Conservation (phyloP, 306 rosid species). For the Cicer yamashitae region DNA sequence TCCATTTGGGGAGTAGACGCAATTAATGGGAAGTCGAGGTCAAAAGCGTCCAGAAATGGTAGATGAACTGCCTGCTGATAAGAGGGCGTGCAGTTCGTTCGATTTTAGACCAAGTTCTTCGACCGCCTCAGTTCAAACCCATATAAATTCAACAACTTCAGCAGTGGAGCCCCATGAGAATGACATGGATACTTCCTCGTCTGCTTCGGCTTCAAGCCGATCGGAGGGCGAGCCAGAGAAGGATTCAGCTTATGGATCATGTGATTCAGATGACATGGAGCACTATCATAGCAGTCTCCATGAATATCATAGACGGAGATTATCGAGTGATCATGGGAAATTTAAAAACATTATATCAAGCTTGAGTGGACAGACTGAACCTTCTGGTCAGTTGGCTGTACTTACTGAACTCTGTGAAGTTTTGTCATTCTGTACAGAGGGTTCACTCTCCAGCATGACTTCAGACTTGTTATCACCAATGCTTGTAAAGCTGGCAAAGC, state of each 20-base stretch:
- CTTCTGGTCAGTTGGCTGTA: constrained; percentile 69
- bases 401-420: constrained; percentile 91
- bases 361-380: constrained; percentile 70
- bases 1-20: constrained; percentile 42
- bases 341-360: constrained; percentile 71
- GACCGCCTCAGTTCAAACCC: constrained; percentile 68
- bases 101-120: constrained; percentile 92
- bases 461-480: constrained; percentile 71
- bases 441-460: constrained; percentile 79
- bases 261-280: constrained; percentile 91
- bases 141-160: constrained; percentile 53
- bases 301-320: constrained; percentile 75
- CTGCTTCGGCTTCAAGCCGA: constrained; percentile 82
- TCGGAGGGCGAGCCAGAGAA: constrained; percentile 87
- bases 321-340: constrained; percentile 78
- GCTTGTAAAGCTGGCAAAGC: constrained; percentile 78
- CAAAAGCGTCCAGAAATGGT: constrained; percentile 84
- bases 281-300: constrained; percentile 67
- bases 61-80: constrained; percentile 91
- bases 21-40: constrained; percentile 85
- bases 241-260: constrained; percentile 90
- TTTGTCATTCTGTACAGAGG: constrained; percentile 87
- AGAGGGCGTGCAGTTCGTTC: constrained; percentile 82
- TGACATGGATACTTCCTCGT: constrained; percentile 92
- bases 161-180: constrained; percentile 65